These are phyloP conservation scores for Coccomyxa subellipsoidea DNA, from an alignment of 163 green algal genomes.

Conservation along the genomic window DNA sequence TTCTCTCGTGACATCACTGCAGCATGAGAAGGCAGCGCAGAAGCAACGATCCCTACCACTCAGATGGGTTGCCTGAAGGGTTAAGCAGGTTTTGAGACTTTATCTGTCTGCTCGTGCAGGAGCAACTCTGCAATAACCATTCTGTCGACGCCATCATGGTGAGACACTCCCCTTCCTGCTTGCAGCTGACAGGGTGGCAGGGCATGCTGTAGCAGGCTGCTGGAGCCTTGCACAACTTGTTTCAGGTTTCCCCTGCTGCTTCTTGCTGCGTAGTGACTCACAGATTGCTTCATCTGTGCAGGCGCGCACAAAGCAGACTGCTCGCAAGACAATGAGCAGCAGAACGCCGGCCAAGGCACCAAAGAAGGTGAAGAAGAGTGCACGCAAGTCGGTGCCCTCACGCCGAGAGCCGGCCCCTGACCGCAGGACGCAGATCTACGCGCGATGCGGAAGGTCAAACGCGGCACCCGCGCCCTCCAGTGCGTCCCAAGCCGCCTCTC, in stretches of 20 bases:
- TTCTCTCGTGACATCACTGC: too few species aligned
- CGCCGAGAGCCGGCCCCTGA: background rate
- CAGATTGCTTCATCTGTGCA: background rate
- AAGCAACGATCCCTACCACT: too few species aligned
- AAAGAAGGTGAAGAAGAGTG: background rate
- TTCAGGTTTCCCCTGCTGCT: too few species aligned
- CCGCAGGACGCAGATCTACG: background rate
- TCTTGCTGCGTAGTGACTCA: too few species aligned
- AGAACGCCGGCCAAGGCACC: background rate
- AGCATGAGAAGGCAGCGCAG: too few species aligned
- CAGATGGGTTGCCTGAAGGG: too few species aligned
- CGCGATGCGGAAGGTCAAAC: background rate
- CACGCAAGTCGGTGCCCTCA: background rate
- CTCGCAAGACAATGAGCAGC: background rate
- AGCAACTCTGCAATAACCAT: too few species aligned
- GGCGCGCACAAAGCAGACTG: background rate
- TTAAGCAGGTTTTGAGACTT: too few species aligned
- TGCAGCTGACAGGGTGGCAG: too few species aligned
- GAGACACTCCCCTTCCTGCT: too few species aligned
- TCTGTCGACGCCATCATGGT: too few species aligned
- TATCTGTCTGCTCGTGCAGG: too few species aligned
- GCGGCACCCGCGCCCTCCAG: background rate
- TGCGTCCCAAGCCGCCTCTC: background rate
- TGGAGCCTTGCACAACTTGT: background rate
- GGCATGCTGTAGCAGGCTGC: background rate